Conservation (phyloP, 805 yeast genomes). For the Candida odintsovae region DNA sequence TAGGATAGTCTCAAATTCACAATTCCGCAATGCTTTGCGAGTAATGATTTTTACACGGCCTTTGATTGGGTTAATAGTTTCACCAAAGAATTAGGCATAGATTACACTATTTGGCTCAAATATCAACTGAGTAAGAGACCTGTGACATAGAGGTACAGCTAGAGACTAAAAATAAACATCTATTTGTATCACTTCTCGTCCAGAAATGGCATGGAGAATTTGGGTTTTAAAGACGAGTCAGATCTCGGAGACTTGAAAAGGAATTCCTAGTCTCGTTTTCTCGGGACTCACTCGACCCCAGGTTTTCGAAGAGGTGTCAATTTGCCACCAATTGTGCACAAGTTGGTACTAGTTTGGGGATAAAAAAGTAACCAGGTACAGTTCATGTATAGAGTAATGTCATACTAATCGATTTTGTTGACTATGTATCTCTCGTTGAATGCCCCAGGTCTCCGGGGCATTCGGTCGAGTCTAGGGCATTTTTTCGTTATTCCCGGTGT, state of each 20-base stretch:
- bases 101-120: neutral
- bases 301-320: neutral
- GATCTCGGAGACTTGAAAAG: neutral
- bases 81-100: neutral
- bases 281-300: neutral
- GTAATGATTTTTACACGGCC: neutral
- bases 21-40: neutral
- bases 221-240: neutral
- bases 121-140: no score
- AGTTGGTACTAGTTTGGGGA: neutral
- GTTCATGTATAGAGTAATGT: no score
- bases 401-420: neutral
- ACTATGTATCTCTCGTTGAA: neutral
- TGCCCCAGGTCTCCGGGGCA: no score
- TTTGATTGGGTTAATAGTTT: neutral
- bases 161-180: no score
- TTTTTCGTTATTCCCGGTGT: neutral
- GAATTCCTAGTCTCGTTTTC: neutral
- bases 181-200: no score
- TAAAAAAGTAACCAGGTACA: no score
- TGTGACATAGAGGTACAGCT: no score
- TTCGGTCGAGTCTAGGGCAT: neutral
- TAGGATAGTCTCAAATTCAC: neutral
- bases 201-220: neutral
- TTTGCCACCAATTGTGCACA: neutral